A percentile compares a stretch with the other conserved stretches of the same genome.
Evolutionary conservation across 2,329 filamentous ascomycete genomes (phyloP).

Genomic region (Penicillium rolfsii): DNA sequence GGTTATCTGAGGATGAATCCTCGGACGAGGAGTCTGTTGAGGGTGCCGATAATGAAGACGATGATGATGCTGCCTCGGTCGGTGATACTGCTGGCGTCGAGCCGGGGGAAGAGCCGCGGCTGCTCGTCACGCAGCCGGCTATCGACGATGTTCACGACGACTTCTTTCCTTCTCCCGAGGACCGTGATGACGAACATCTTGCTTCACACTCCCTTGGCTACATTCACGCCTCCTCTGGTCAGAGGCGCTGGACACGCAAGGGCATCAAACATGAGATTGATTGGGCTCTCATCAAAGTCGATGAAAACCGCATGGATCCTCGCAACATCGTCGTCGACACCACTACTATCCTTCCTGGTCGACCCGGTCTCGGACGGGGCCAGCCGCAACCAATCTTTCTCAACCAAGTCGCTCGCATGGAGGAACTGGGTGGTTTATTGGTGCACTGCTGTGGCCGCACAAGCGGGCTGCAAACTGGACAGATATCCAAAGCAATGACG

Average conservation of each 20-base stretch:
- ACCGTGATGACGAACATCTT: constrained; percentile 79
- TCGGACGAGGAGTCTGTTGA: constrained; percentile 59
- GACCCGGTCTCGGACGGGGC: constrained; percentile 55
- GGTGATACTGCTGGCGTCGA: constrained; percentile 81
- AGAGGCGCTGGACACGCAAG: constrained; percentile 72
- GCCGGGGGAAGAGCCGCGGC: constrained; percentile 72
- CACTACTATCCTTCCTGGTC: constrained; percentile 15
- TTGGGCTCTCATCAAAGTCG: constrained; percentile 87
- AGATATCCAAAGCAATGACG: constrained; percentile 75
- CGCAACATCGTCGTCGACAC: constrained; percentile 66
- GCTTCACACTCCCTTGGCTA: constrained; percentile 79
- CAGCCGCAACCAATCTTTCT: constrained; percentile 49
- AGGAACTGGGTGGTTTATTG: constrained; percentile 68
- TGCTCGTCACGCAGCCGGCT: constrained; percentile 87
- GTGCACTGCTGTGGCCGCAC: constrained; percentile 91
- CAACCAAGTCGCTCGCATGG: constrained; percentile 60
- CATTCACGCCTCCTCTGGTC: constrained; percentile 86
- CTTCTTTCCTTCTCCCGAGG: constrained; percentile 78
- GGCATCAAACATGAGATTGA: constrained; percentile 88
- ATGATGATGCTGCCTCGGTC: constrained; percentile 59
- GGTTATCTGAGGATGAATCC: constrained; percentile 50
- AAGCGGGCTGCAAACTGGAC: constrained; percentile 77
- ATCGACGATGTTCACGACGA: constrained; percentile 82
- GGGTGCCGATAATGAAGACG: constrained; percentile 55
- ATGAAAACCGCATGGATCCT: constrained; percentile 69